Evolutionary conservation across 169 alveolate genomes (phyloP), one percentile per base, ranked within the genome.

Genomic region (Plasmodium vivax): DNA sequence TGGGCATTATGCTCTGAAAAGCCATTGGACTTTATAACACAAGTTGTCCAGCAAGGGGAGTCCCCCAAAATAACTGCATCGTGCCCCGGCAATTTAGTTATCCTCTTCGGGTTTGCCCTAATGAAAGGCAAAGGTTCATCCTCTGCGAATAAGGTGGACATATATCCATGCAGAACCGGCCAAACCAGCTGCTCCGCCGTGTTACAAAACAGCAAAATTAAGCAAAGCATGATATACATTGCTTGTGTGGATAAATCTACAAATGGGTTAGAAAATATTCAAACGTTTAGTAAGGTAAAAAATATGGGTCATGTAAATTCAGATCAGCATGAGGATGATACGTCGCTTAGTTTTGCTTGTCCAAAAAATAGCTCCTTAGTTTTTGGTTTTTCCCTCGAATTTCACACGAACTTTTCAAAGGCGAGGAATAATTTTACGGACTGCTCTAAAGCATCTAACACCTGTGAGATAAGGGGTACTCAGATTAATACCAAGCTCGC

Each of bases 1-100:
- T 97, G 96, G 96, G 96, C 80, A 19, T 82, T 96, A 71, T 97
- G 98, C 77, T 96, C 98, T 3, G 75, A 80, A 54, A 96, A 96
- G 41, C 92, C 97, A 36, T 51, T 95, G 27, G 96, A 96, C 2
- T 94, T 94, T 32, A 94, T 96, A 10, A 94, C 90, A n/a, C 98
- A 97, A 80, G 97, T 95, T 54, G 94, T 94, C 16, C 96, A 93
- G 34, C 94, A 85, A 81, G 95, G 93, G 19, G 95, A 79, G 10
- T 6, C 82, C 45, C 82, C 94, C 73, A 93, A 95, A 95, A 54
- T 75, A n/a, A 92, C 95, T 79, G 97, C 97, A n/a, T 72, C 83
- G 3, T 95, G 97, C 30, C 97, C 97, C 36, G 94, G 81, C 2
- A 81, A 88, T 41, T 77, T 80, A 7, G 96, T 84, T 51, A 94